phyloP scores from a whole-genome alignment of 2,329 filamentous ascomycete genomes.

The Verticillium isaacii region DNA sequence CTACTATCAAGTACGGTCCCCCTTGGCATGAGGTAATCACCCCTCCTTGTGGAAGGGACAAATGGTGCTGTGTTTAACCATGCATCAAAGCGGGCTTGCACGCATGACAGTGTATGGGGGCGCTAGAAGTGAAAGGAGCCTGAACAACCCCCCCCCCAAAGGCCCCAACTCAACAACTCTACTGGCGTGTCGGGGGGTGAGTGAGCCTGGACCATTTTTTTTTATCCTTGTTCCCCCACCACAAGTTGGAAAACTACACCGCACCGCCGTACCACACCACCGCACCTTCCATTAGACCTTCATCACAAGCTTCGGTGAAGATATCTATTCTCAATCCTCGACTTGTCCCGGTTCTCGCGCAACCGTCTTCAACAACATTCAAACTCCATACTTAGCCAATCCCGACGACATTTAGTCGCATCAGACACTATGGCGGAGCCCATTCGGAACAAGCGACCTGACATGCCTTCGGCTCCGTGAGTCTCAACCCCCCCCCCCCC shows the following conservation, averaged over 20 bases:
- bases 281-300: slow-evolving; percentile 6
- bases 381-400: slow-evolving; percentile 8
- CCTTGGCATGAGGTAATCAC: background rate
- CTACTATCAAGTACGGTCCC: background rate
- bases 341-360: background rate
- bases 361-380: slow-evolving; percentile 7
- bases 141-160: background rate
- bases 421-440: slow-evolving; percentile 54
- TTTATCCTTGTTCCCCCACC: slow-evolving; percentile 9
- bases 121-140: background rate
- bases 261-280: slow-evolving; percentile 1
- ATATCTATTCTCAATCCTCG: slow-evolving; percentile 4
- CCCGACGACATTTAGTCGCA: slow-evolving; percentile 12
- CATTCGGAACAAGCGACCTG: slow-evolving; percentile 59
- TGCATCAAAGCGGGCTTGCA: background rate
- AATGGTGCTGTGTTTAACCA: background rate
- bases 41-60: background rate
- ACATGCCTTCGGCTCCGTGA: slow-evolving; percentile 54
- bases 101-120: background rate
- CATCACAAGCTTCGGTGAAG: background rate
- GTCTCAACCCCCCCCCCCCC: slow-evolving; percentile 23
- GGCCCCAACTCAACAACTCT: slow-evolving; percentile 5
- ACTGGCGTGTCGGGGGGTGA: slow-evolving; percentile 5
- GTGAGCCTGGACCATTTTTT: slow-evolving; percentile 11
- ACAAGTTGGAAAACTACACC: slow-evolving; percentile 10